phyloP scores from a whole-genome alignment of 2,329 filamentous ascomycete species.

The Penicillium vulpinum region DNA sequence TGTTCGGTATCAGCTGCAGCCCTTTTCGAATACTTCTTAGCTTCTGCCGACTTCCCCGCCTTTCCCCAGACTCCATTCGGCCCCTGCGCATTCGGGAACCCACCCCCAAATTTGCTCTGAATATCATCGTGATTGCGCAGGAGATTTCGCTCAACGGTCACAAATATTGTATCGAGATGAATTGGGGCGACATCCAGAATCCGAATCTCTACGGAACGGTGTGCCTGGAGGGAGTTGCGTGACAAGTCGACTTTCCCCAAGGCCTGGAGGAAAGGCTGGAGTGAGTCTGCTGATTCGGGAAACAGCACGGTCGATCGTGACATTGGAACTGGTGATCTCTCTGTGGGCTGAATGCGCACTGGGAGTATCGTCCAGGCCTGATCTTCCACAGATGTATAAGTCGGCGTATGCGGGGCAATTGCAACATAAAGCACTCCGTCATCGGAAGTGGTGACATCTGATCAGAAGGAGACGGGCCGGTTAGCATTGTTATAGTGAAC shows the following conservation, averaged over 20 bases:
- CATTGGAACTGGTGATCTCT: slow-evolving; percentile 57
- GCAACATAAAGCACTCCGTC: slow-evolving; percentile 46
- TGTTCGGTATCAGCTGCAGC: slow-evolving; percentile 51
- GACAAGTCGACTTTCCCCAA: slow-evolving; percentile 74
- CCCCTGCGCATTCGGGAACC: slow-evolving; percentile 47
- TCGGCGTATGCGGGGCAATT: slow-evolving; percentile 48
- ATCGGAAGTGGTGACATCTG: slow-evolving; percentile 24
- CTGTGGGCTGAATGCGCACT: slow-evolving; percentile 55
- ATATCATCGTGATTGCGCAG: slow-evolving; percentile 78
- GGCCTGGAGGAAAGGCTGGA: slow-evolving; percentile 75
- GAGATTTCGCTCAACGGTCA: slow-evolving; percentile 78
- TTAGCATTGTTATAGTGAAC: slow-evolving; percentile 5
- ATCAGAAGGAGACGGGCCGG: background rate
- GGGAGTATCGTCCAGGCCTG: slow-evolving; percentile 84
- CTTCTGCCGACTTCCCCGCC: slow-evolving; percentile 30
- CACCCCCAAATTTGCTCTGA: slow-evolving; percentile 76
- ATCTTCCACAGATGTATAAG: slow-evolving; percentile 52
- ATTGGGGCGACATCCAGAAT: slow-evolving; percentile 79
- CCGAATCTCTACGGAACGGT: slow-evolving; percentile 78
- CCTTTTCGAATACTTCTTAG: slow-evolving; percentile 38
- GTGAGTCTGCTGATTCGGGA: slow-evolving; percentile 67
- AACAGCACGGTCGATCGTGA: slow-evolving; percentile 77
- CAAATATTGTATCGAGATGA: slow-evolving; percentile 79
- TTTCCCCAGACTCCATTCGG: slow-evolving; percentile 44
- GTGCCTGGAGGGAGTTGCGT: slow-evolving; percentile 69